Evolutionary conservation across 176 grass and related monocot genomes (phyloP).

Genomic region (Bothriochloa decipiens): DNA sequence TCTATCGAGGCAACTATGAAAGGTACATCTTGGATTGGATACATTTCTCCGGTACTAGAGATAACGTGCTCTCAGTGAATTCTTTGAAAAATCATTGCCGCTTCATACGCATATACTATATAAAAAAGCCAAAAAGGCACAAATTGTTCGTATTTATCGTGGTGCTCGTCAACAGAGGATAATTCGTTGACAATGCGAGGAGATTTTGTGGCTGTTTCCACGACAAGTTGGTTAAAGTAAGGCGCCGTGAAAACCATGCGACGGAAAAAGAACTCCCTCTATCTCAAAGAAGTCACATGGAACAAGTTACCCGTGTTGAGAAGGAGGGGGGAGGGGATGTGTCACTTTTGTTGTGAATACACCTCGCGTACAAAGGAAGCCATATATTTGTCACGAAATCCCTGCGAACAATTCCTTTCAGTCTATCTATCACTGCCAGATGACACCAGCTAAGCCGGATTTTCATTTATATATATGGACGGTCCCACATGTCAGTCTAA

Average conservation of each 20-base stretch:
- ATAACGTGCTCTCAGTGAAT: not conserved
- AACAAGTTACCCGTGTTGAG: conserved; percentile 33
- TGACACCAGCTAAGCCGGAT: not conserved
- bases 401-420: not conserved
- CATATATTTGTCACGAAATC: not conserved
- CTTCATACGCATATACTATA: not conserved
- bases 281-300: not conserved
- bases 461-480: not conserved
- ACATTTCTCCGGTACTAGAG: not conserved
- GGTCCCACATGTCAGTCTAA: not conserved
- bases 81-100: not conserved
- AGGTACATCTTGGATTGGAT: not conserved
- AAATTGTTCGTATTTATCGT: conserved; percentile 1
- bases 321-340: not conserved
- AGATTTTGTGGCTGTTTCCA: conserved; percentile 46
- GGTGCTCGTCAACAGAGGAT: conserved; percentile 37
- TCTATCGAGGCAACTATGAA: not conserved
- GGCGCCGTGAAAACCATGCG: not conserved
- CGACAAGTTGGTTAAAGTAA: conserved; percentile 43
- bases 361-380: not conserved
- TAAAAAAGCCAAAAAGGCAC: not conserved
- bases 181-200: conserved; percentile 27
- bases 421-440: not conserved
- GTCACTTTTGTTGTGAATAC: not conserved
- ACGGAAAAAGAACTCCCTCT: not conserved